phyloP scores from a whole-genome alignment of 148 eudicot genomes.

The Beta vulgaris region DNA sequence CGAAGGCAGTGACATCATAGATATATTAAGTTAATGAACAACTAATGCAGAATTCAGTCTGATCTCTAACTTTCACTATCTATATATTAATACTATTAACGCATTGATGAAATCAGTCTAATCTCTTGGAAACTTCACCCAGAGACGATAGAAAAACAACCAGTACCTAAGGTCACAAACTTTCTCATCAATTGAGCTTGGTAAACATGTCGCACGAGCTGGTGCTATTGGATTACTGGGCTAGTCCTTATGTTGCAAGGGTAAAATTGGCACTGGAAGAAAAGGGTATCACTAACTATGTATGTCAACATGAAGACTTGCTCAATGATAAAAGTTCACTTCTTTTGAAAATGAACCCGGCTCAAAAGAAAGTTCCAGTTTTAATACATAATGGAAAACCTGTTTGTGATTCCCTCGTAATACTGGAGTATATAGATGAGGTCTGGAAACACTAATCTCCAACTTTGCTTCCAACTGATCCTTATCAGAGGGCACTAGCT shows the following conservation, averaged over 20 bases:
- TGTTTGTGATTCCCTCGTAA: conserved; percentile 9
- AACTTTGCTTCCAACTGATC: not conserved
- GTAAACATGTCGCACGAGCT: not conserved
- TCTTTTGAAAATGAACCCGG: conserved; percentile 33
- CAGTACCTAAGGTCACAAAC: too few species aligned
- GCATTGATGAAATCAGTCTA: too few species aligned
- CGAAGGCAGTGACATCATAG: too few species aligned
- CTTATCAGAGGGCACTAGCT: conserved; percentile 15
- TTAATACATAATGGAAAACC: conserved; percentile 18
- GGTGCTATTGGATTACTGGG: conserved; percentile 22
- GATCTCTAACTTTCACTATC: too few species aligned
- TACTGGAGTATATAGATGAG: conserved; percentile 12
- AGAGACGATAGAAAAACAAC: too few species aligned
- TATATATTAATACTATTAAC: too few species aligned
- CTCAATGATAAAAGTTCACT: conserved; percentile 9
- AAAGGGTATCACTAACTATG: conserved; percentile 27
- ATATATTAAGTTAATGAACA: too few species aligned
- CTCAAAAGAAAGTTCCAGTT: conserved; percentile 29
- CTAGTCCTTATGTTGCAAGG: conserved; percentile 29
- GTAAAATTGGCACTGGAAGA: conserved; percentile 37
- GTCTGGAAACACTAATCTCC: not conserved
- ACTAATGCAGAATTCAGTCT: too few species aligned
- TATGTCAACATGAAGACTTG: not conserved
- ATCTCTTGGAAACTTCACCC: too few species aligned
- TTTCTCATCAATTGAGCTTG: too few species aligned